Evolutionary conservation across 768 basidiomycete genomes (phyloP).

Genomic region (Lactifluus hygrophoroides): DNA sequence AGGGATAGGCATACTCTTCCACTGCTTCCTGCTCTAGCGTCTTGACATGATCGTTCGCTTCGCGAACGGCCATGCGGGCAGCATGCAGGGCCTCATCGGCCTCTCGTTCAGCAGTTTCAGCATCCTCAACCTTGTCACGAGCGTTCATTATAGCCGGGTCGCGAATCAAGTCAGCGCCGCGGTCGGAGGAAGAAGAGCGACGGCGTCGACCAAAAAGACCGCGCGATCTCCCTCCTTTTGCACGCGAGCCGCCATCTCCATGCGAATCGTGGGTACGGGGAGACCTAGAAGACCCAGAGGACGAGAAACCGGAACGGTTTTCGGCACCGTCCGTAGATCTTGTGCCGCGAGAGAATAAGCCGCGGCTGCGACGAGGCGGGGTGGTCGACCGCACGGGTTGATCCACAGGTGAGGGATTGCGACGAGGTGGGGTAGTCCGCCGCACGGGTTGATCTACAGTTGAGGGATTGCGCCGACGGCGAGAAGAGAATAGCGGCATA

Average conservation of each 20-base stretch:
- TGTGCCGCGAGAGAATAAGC: not conserved
- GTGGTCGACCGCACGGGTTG: not conserved
- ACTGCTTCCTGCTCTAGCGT: not conserved
- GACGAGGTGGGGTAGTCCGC: not conserved
- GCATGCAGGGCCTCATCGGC: not conserved
- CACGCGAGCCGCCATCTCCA: not conserved
- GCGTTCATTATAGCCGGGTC: slow-evolving; percentile 35
- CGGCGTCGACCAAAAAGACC: slow-evolving; percentile 24
- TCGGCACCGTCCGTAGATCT: not conserved
- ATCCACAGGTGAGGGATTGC: not conserved
- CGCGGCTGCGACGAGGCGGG: not conserved
- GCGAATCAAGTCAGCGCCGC: slow-evolving; percentile 20
- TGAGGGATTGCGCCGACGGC: not conserved
- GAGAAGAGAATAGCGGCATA: not conserved
- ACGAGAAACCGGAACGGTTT: not conserved
- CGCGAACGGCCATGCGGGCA: slow-evolving; percentile 1
- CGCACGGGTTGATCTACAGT: not conserved
- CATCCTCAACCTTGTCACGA: slow-evolving; percentile 31
- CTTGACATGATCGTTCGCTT: slow-evolving; percentile 8
- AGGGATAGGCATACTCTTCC: slow-evolving; percentile 1
- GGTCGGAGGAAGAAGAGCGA: slow-evolving; percentile 21
- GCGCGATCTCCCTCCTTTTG: slow-evolving; percentile 8
- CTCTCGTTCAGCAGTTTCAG: slow-evolving; percentile 1
- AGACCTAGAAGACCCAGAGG: not conserved
- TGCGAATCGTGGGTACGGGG: not conserved